Conservation (phyloP, 495 filamentous ascomycete species). For the Astrocystis sublimbata region DNA sequence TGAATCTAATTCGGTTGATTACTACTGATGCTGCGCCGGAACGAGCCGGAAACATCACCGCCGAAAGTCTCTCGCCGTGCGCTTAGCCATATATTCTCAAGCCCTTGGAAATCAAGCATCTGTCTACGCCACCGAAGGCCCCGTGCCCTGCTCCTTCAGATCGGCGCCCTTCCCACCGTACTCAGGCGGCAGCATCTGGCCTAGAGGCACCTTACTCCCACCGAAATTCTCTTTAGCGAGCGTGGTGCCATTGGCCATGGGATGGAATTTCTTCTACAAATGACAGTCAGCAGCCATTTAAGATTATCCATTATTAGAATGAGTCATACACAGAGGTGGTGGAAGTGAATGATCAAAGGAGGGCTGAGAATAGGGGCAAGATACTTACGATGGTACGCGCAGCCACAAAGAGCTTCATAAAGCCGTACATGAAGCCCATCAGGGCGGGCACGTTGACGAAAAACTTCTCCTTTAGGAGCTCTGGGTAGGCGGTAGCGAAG, state of each 20-base stretch:
- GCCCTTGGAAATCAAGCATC: neutral
- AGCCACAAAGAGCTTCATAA: slow-evolving; percentile 77
- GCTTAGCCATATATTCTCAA: neutral
- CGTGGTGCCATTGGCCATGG: slow-evolving; percentile 72
- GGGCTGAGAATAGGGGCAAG: neutral
- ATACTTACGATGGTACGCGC: slow-evolving; percentile 61
- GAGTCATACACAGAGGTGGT: neutral
- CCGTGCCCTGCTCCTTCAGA: slow-evolving; percentile 41
- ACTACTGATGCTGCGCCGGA: neutral
- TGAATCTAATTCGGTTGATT: neutral
- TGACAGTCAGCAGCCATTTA: neutral
- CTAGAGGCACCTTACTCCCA: slow-evolving; percentile 49
- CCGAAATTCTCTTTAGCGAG: slow-evolving; percentile 62
- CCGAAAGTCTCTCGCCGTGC: neutral
- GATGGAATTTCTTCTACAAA: slow-evolving; percentile 72
- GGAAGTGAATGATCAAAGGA: neutral
- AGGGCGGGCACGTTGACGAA: slow-evolving; percentile 87
- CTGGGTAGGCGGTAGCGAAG: slow-evolving; percentile 78
- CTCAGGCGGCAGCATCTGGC: slow-evolving; percentile 58
- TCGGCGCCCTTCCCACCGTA: slow-evolving; percentile 72
- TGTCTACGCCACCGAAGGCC: slow-evolving; percentile 30
- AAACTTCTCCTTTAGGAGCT: slow-evolving; percentile 85
- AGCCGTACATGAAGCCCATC: slow-evolving; percentile 82
- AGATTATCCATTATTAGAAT: neutral
- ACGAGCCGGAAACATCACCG: neutral